Evolutionary conservation across 331 rosid species (phyloP).

Genomic region (Arachis monticola): DNA sequence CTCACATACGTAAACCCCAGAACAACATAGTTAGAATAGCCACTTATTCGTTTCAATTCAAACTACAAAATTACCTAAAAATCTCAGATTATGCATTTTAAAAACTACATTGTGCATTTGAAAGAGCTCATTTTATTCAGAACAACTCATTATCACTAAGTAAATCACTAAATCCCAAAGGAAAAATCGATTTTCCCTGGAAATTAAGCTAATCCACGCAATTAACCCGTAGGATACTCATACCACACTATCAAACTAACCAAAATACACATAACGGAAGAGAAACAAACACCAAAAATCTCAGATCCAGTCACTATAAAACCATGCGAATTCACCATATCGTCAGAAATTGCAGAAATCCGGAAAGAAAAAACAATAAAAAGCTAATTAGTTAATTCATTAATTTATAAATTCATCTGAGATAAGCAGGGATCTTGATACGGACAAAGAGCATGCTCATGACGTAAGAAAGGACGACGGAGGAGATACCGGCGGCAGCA

Average conservation of each 20-base stretch:
- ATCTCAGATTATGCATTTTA: not conserved
- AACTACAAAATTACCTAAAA: not conserved
- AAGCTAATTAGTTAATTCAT: not conserved
- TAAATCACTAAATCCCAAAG: not conserved
- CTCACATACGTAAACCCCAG: not conserved
- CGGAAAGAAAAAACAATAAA: not conserved
- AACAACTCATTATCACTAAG: not conserved
- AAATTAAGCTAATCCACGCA: not conserved
- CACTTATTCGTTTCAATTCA: constrained; percentile 15
- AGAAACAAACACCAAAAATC: not conserved
- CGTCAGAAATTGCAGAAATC: constrained; percentile 19
- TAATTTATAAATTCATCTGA: constrained; percentile 44
- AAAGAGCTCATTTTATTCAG: not conserved
- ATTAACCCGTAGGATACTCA: not conserved
- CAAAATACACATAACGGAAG: not conserved
- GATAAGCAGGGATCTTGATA: constrained; percentile 95
- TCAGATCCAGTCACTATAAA: constrained; percentile 3
- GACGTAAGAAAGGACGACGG: constrained; percentile 68
- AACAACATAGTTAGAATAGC: constrained; percentile 27
- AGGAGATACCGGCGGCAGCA: constrained; percentile 78
- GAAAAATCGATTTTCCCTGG: not conserved
- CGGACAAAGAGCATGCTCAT: constrained; percentile 97
- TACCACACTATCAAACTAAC: not conserved
- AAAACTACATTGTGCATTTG: not conserved
- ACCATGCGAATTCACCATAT: not conserved